Base-by-base conservation (phyloP, 2,329 filamentous ascomycete species). In the Phaeosphaeria sp. region DNA sequence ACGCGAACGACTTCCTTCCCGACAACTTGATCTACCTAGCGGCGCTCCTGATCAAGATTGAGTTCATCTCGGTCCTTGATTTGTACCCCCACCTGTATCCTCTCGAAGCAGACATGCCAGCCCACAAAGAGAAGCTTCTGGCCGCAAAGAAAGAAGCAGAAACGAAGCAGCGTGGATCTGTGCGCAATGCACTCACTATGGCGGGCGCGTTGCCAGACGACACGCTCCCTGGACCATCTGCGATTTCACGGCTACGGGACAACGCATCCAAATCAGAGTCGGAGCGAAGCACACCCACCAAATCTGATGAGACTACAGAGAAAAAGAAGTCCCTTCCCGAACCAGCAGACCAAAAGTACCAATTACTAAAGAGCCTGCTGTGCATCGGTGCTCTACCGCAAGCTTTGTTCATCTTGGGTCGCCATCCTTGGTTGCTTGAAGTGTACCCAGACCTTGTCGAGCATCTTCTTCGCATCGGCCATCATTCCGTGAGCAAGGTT, bases 361-460 rank as follows among this genome's bases (percentile, higher is more conserved):
- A 89, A 45, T 82, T 99, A 0, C 83, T 99, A 21, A 92, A 90
- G 63, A 93, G 93, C 66, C 83, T 99, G 17, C 84, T 99, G 2
- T 91, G 91, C 4, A 95, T 97, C 56, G 95, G 96, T 42, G 94
- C 95, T 25, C 83, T 99, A 33, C 95, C 95, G 0, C 95, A 99
- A 78, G 89, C 95, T 1, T 83, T 99, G 1, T 98, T 94, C 75
- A 91, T 99, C 54, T 85, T 97, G 7, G 94, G 94, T 33, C 89
- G 91, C 53, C 97, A 97, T 68, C 92, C 93, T 15, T 99, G 95
- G 93, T 85, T 99, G 48, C 86, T 92, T 11, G 93, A 97, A 57
- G 87, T 89, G 3, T 94, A 91, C 64, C 89, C 91, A 1, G 92
- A 97, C 46, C 84, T 98, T 11, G 86, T 92, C 2, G 88, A 91